Evolutionary conservation across 495 filamentous ascomycete genomes (phyloP).

Genomic region (Pyrenula massariospora): DNA sequence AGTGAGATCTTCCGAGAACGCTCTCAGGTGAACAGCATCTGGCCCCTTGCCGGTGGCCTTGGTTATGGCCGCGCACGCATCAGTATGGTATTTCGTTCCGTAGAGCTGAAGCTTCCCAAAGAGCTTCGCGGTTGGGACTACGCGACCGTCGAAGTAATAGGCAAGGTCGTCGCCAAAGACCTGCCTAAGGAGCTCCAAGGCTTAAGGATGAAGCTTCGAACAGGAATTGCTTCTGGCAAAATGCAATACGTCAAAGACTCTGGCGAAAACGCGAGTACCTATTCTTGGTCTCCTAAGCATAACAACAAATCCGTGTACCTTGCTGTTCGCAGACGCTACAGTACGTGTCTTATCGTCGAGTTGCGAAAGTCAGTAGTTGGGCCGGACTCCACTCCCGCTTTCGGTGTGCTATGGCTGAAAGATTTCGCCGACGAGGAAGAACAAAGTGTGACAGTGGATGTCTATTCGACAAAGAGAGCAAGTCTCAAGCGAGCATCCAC

Average conservation of each 20-base stretch:
- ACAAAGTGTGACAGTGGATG: conserved; percentile 33
- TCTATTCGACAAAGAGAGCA: conserved; percentile 43
- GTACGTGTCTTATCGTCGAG: conserved; percentile 45
- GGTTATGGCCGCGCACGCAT: conserved; percentile 55
- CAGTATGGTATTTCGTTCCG: conserved; percentile 58
- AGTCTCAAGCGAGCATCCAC: conserved; percentile 25
- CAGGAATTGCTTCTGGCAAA: conserved; percentile 38
- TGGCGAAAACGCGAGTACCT: conserved; percentile 2
- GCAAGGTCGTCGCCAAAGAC: conserved; percentile 18
- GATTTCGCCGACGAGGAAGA: conserved; percentile 55
- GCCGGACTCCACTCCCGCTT: conserved; percentile 42
- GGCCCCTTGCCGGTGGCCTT: conserved; percentile 52
- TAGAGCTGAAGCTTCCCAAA: conserved; percentile 41
- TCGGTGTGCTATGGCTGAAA: conserved; percentile 55
- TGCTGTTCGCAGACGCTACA: conserved; percentile 50
- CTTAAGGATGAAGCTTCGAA: conserved; percentile 44
- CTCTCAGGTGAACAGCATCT: conserved; percentile 49
- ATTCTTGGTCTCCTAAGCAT: conserved; percentile 28
- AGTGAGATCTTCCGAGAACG: conserved; percentile 39
- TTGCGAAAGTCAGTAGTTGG: conserved; percentile 40
- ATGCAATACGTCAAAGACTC: conserved; percentile 28
- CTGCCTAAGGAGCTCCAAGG: conserved; percentile 27
- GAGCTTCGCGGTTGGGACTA: conserved; percentile 53
- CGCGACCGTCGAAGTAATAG: conserved; percentile 48
- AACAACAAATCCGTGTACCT: conserved; percentile 26